A percentile compares a stretch with the other conserved stretches of the same genome.
These are phyloP conservation scores for Apophysomyces variabilis DNA, from an alignment of 371 early-diverging fungal genomes.

Conservation along the genomic window DNA sequence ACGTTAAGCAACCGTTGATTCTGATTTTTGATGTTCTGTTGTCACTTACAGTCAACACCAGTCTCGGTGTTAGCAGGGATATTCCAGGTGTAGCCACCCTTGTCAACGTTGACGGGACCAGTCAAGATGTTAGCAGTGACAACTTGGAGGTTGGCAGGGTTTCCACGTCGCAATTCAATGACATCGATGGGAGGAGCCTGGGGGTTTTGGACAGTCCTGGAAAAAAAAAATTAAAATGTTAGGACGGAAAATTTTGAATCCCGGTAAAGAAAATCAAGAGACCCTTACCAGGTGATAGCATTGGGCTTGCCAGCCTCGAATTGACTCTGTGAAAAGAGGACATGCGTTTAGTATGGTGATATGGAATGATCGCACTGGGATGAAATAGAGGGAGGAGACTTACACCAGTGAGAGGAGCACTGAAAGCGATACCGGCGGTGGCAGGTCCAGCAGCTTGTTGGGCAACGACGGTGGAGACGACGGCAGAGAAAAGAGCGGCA, in stretches of 20 bases:
- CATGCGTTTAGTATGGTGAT: not conserved
- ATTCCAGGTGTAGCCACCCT: constrained; percentile 5
- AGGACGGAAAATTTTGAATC: not conserved
- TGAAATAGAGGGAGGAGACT: not conserved
- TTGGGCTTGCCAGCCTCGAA: constrained; percentile 15
- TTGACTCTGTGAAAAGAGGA: not conserved
- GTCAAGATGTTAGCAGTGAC: constrained; percentile 6
- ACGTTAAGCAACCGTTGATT: not conserved
- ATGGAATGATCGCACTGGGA: not conserved
- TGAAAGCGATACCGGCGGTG: constrained; percentile 19
- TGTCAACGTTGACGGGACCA: not conserved
- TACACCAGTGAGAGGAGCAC: constrained; percentile 17
- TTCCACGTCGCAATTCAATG: constrained; percentile 18
- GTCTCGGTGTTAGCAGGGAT: constrained; percentile 14
- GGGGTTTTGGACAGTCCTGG: constrained; percentile 15
- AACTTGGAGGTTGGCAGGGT: constrained; percentile 10
- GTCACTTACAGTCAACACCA: constrained; percentile 5
- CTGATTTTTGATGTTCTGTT: not conserved
- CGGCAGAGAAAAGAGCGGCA: constrained; percentile 17
- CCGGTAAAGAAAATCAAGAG: not conserved
- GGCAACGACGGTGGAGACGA: constrained; percentile 16
- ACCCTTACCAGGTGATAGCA: constrained; percentile 12
- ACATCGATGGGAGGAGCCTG: constrained; percentile 6
- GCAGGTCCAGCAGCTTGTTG: not conserved
- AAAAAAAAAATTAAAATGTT: not conserved